Evolutionary conservation across 2,329 filamentous ascomycete genomes (phyloP).

Genomic region (Verruconis gallopava): DNA sequence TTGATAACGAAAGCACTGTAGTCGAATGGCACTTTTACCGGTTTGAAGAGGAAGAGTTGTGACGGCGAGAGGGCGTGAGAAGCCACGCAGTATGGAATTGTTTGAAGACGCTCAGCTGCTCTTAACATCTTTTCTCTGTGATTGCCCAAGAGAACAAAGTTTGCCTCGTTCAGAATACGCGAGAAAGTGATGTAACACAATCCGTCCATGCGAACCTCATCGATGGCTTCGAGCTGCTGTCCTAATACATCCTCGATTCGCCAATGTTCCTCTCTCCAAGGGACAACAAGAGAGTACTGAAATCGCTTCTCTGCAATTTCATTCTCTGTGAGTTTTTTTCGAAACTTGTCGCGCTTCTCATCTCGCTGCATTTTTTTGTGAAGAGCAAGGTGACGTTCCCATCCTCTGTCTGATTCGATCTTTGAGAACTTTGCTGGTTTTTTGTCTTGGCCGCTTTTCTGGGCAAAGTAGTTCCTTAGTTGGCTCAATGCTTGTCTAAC

Average conservation of each 20-base stretch:
- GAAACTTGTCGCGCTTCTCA: neutral
- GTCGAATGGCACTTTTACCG: neutral
- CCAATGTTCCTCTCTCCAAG: conserved; percentile 2
- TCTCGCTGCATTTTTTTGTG: neutral
- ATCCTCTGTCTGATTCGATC: neutral
- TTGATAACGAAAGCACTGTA: conserved; percentile 1
- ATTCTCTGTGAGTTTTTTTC: neutral
- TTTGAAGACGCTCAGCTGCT: neutral
- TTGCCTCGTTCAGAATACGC: neutral
- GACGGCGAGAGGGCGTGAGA: neutral
- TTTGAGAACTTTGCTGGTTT: neutral
- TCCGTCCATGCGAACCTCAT: conserved; percentile 5
- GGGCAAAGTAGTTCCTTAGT: neutral
- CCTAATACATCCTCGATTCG: conserved; percentile 4
- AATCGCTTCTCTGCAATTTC: neutral
- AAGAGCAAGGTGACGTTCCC: neutral
- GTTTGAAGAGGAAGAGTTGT: conserved; percentile 6
- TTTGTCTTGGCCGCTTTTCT: neutral
- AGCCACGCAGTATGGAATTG: neutral
- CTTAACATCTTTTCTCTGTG: neutral
- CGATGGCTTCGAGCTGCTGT: neutral
- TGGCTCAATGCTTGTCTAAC: neutral
- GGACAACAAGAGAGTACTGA: neutral
- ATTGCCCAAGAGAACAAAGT: conserved; percentile 4
- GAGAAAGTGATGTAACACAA: neutral